A percentile compares a stretch with the other conserved stretches of the same genome.
Evolutionary conservation across 805 yeast genomes (phyloP).

Genomic region (Sporopachydermia lactativora): DNA sequence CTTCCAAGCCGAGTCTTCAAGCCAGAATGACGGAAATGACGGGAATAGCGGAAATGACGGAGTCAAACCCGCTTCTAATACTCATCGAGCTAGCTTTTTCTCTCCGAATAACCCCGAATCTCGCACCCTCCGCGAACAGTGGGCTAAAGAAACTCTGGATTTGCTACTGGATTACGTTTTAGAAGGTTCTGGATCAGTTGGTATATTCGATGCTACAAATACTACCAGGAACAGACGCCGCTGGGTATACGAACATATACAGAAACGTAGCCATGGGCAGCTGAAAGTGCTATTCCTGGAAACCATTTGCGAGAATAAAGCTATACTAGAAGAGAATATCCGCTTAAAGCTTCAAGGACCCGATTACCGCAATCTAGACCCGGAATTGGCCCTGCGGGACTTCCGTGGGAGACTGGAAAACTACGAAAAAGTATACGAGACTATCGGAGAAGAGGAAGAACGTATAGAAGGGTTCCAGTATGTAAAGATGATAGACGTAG

Average conservation of each 20-base stretch:
- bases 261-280: conserved; percentile 39
- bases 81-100: conserved; percentile 75
- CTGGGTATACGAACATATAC: conserved; percentile 41
- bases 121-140: conserved; percentile 62
- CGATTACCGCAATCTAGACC: conserved; percentile 79
- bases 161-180: conserved; percentile 69
- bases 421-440: conserved; percentile 82
- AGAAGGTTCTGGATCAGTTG: conserved; percentile 78
- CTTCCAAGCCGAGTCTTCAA: background rate
- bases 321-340: conserved; percentile 70
- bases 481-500: conserved; percentile 92
- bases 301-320: conserved; percentile 71
- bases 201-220: conserved; percentile 80
- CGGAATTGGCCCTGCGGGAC: conserved; percentile 62
- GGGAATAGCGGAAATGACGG: conserved; percentile 5
- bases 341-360: conserved; percentile 84
- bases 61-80: conserved; percentile 4
- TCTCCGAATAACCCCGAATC: conserved; percentile 61
- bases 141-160: conserved; percentile 94
- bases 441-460: conserved; percentile 68
- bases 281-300: conserved; percentile 77
- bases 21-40: conserved; percentile 11
- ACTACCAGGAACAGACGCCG: conserved; percentile 53
- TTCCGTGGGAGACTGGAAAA: conserved; percentile 69
- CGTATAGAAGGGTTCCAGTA: conserved; percentile 58